phyloP scores from a whole-genome alignment of 306 rosid genomes.

The Casuarina cunninghamiana region DNA sequence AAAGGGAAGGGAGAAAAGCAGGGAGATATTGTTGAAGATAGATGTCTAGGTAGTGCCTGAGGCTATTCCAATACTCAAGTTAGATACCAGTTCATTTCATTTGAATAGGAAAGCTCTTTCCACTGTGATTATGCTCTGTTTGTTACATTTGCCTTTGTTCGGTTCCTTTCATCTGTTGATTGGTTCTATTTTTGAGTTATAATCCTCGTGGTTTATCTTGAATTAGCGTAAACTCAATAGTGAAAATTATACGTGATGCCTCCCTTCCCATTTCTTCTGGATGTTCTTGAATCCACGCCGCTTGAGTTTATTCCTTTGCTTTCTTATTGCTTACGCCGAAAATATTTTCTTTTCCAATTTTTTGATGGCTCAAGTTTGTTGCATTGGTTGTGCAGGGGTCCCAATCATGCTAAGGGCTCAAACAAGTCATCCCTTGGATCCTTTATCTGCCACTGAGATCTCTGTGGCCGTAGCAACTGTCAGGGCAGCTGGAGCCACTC shows the following conservation, averaged over 20 bases:
- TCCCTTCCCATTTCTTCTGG: neutral
- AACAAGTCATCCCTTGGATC: conserved; percentile 88
- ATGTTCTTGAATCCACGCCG: conserved; percentile 9
- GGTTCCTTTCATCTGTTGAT: neutral
- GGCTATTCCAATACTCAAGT: neutral
- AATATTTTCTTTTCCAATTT: conserved; percentile 10
- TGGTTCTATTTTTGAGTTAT: neutral
- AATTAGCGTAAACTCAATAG: conserved; percentile 3
- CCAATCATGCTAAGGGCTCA: conserved; percentile 69
- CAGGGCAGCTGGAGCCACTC: conserved; percentile 92
- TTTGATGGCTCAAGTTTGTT: conserved; percentile 16
- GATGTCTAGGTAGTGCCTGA: neutral
- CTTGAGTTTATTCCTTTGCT: conserved; percentile 4
- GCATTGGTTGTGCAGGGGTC: conserved; percentile 46
- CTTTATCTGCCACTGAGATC: conserved; percentile 82
- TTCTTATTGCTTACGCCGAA: neutral
- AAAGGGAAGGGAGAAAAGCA: neutral
- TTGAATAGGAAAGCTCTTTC: neutral
- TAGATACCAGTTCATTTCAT: neutral
- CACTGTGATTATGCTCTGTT: neutral
- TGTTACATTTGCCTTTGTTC: neutral
- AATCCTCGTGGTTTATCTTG: neutral
- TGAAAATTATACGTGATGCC: neutral
- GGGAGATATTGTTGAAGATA: neutral
- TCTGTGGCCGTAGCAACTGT: conserved; percentile 89